A percentile compares a stretch with the other conserved stretches of the same genome.
Conservation (phyloP, 2,329 filamentous ascomycete genomes). For the Pseudogymnoascus verrucosus region DNA sequence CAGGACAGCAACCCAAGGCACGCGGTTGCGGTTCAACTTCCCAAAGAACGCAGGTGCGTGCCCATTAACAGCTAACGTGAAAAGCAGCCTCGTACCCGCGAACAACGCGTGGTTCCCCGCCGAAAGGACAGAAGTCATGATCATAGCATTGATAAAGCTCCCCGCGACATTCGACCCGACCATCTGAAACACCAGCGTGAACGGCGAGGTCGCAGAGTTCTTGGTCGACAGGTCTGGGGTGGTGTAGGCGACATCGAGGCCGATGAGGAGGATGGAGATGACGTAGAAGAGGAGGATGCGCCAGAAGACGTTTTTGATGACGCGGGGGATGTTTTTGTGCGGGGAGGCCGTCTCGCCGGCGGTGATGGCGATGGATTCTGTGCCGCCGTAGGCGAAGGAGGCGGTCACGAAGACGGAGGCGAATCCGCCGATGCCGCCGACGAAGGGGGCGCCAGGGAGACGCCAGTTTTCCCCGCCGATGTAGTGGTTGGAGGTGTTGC, state of each 20-base stretch:
- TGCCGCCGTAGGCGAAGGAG: slow-evolving; percentile 55
- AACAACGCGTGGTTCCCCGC: slow-evolving; percentile 53
- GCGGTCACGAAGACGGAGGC: slow-evolving; percentile 56
- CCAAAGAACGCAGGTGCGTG: slow-evolving; percentile 50
- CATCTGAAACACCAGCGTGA: slow-evolving; percentile 54
- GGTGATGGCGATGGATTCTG: slow-evolving; percentile 57
- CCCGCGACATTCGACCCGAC: slow-evolving; percentile 47
- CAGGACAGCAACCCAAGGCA: slow-evolving; percentile 48
- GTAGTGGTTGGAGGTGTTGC: slow-evolving; percentile 44
- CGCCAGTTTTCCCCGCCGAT: slow-evolving; percentile 53
- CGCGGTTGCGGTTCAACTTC: slow-evolving; percentile 39
- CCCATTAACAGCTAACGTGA: slow-evolving; percentile 44
- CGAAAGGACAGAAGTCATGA: slow-evolving; percentile 50
- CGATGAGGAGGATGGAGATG: slow-evolving; percentile 45
- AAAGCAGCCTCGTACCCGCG: slow-evolving; percentile 48
- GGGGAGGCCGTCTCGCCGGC: slow-evolving; percentile 59
- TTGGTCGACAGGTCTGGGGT: slow-evolving; percentile 34
- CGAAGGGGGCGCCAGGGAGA: slow-evolving; percentile 53
- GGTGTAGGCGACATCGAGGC: slow-evolving; percentile 49
- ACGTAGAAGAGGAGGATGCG: slow-evolving; percentile 41
- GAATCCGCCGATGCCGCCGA: slow-evolving; percentile 57
- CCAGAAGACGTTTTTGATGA: slow-evolving; percentile 60
- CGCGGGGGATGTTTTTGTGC: slow-evolving; percentile 50
- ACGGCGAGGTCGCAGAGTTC: slow-evolving; percentile 40
- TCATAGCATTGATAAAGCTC: slow-evolving; percentile 53